Percentiles rank a stretch among this genome's conserved stretches.
phyloP scores from a whole-genome alignment of 106 monocot genomes.

The Dendrobium officinale region DNA sequence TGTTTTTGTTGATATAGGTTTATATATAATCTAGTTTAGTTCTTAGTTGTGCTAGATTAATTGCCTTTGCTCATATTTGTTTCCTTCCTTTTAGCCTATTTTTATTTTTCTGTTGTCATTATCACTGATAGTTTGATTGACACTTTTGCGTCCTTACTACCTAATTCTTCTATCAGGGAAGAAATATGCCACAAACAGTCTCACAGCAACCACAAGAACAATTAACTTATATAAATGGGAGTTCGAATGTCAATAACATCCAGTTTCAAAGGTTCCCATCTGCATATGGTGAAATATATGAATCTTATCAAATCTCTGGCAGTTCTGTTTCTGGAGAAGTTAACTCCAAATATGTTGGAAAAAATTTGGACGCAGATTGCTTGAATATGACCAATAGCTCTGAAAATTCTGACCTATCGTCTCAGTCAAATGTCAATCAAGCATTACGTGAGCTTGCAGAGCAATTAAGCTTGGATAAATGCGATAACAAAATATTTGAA shows the following conservation, averaged over 20 bases:
- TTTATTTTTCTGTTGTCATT: neutral
- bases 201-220: neutral
- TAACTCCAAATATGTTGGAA: neutral
- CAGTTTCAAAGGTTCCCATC: neutral
- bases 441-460: constrained; percentile 7
- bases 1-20: neutral
- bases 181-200: neutral
- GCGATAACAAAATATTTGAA: neutral
- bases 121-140: neutral
- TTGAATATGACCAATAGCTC: neutral
- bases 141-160: neutral
- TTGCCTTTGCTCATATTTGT: neutral
- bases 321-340: constrained; percentile 11
- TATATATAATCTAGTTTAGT: neutral
- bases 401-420: constrained; percentile 7
- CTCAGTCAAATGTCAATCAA: neutral
- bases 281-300: neutral
- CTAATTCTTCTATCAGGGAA: constrained; percentile 4
- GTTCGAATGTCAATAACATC: neutral
- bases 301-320: constrained; percentile 1
- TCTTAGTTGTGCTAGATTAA: neutral
- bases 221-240: neutral
- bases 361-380: neutral
- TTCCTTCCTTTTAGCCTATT: neutral
- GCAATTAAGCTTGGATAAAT: constrained; percentile 10